Evolutionary conservation across 208 protist species (phyloP).

Genomic region (Trypanosoma platydactyli): DNA sequence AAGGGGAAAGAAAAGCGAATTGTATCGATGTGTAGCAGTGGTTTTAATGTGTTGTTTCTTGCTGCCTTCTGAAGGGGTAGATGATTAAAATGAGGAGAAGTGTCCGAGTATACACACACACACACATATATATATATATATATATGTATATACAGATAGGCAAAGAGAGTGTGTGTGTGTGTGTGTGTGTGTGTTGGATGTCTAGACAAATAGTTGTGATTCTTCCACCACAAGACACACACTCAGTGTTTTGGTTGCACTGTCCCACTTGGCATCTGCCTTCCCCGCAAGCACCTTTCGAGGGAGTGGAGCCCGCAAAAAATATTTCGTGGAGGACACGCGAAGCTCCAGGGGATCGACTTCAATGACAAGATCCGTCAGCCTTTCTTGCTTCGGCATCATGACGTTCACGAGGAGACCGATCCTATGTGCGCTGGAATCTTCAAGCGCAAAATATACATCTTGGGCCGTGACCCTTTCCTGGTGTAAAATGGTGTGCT

Average conservation of each 20-base stretch:
- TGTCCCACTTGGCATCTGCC: conserved; percentile 75
- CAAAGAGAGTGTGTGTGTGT: too few species aligned
- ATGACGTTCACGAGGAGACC: conserved; percentile 76
- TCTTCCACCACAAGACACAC: conserved; percentile 40
- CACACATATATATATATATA: too few species aligned
- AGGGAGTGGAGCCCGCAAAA: conserved; percentile 60
- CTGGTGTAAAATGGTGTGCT: conserved; percentile 76
- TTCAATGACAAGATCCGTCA: conserved; percentile 54
- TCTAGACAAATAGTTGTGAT: conserved; percentile 17
- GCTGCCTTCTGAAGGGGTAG: too few species aligned
- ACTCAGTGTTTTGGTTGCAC: conserved; percentile 48
- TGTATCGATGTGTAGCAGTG: too few species aligned
- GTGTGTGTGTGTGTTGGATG: too few species aligned
- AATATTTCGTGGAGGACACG: conserved; percentile 65
- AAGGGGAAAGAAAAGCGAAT: too few species aligned
- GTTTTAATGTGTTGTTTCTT: too few species aligned
- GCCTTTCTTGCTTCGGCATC: conserved; percentile 48
- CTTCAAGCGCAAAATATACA: conserved; percentile 82
- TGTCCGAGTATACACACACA: too few species aligned
- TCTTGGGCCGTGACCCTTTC: conserved; percentile 82
- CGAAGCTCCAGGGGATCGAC: conserved; percentile 65
- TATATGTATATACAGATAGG: too few species aligned
- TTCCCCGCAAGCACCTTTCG: conserved; percentile 49
- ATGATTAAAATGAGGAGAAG: too few species aligned
- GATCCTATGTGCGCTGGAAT: conserved; percentile 49